A percentile compares a stretch with the other conserved stretches of the same genome.
Evolutionary conservation across 2,329 filamentous ascomycete species (phyloP).

Genomic region (Orbilia blumenaviensis): DNA sequence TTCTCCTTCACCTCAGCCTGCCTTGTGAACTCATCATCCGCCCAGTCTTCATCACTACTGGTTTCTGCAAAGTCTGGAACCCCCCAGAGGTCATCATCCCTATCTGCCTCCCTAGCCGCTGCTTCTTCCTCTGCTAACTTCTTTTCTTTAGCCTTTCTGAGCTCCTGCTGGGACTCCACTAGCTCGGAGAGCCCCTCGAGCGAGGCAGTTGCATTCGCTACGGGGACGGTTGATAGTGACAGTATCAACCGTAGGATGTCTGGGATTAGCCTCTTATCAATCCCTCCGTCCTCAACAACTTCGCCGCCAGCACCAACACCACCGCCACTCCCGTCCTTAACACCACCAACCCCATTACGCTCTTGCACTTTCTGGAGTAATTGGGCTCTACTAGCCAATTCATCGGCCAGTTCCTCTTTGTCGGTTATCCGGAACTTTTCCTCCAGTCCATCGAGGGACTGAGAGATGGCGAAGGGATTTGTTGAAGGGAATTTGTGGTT

Average conservation of each 20-base stretch:
- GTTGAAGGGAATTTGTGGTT: slow-evolving; percentile 17
- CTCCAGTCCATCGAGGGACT: slow-evolving; percentile 65
- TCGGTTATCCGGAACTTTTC: slow-evolving; percentile 86
- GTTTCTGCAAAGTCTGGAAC: slow-evolving; percentile 71
- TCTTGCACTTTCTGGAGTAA: slow-evolving; percentile 67
- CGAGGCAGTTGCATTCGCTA: slow-evolving; percentile 69
- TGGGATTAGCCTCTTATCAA: slow-evolving; percentile 65
- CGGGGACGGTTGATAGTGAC: slow-evolving; percentile 81
- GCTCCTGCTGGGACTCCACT: slow-evolving; percentile 62
- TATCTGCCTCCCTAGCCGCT: slow-evolving; percentile 75
- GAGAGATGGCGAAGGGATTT: slow-evolving; percentile 17
- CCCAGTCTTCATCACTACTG: slow-evolving; percentile 55
- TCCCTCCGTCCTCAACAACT: slow-evolving; percentile 61
- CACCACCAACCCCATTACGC: slow-evolving; percentile 60
- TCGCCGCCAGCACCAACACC: neutral
- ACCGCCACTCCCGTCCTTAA: slow-evolving; percentile 58
- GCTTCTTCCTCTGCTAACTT: slow-evolving; percentile 81
- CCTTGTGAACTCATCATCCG: slow-evolving; percentile 55
- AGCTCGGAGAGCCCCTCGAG: slow-evolving; percentile 71
- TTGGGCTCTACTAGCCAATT: slow-evolving; percentile 61
- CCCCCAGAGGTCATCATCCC: slow-evolving; percentile 70
- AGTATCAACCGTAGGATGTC: slow-evolving; percentile 82
- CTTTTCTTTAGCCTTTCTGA: slow-evolving; percentile 54
- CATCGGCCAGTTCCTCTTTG: slow-evolving; percentile 80
- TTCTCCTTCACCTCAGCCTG: slow-evolving; percentile 57